Conservation (phyloP, 1,139 yeast species). For the Taphrina populina region DNA sequence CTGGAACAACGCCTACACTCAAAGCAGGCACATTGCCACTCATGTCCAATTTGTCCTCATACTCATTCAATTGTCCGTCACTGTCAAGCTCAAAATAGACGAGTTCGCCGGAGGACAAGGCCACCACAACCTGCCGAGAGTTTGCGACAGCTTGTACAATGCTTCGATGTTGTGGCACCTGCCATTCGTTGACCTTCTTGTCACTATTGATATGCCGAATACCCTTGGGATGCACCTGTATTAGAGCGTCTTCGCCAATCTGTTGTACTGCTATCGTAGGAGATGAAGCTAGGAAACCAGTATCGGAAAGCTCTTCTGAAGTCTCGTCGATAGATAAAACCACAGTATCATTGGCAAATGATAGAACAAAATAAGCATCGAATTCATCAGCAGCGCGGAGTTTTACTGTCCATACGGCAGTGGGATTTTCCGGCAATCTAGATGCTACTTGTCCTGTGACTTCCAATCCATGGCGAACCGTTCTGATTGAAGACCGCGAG, state of each 20-base stretch:
- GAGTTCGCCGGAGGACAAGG: slow-evolving; percentile 68
- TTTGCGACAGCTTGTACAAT: slow-evolving; percentile 63
- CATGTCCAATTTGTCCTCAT: slow-evolving; percentile 61
- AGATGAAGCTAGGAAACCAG: slow-evolving; percentile 58
- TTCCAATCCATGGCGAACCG: slow-evolving; percentile 60
- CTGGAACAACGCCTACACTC: slow-evolving; percentile 57
- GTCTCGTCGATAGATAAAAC: slow-evolving; percentile 76
- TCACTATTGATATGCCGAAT: slow-evolving; percentile 59
- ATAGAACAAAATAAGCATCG: slow-evolving; percentile 66
- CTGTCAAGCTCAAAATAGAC: slow-evolving; percentile 80
- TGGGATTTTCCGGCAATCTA: slow-evolving; percentile 66
- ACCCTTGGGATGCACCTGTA: slow-evolving; percentile 76
- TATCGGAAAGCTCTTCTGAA: slow-evolving; percentile 71
- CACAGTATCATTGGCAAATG: slow-evolving; percentile 67
- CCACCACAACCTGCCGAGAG: slow-evolving; percentile 65
- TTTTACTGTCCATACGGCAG: slow-evolving; percentile 62
- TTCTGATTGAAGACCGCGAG: slow-evolving; percentile 52
- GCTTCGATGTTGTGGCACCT: slow-evolving; percentile 74
- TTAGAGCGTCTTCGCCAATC: slow-evolving; percentile 61
- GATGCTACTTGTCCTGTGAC: slow-evolving; percentile 66
- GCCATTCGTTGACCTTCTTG: slow-evolving; percentile 62
- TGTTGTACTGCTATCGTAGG: slow-evolving; percentile 70
- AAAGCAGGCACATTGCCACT: slow-evolving; percentile 56
- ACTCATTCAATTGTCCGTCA: slow-evolving; percentile 66
- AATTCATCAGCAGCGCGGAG: slow-evolving; percentile 49